phyloP scores from a whole-genome alignment of 805 yeast genomes.

The Metschnikowia continentalis region DNA sequence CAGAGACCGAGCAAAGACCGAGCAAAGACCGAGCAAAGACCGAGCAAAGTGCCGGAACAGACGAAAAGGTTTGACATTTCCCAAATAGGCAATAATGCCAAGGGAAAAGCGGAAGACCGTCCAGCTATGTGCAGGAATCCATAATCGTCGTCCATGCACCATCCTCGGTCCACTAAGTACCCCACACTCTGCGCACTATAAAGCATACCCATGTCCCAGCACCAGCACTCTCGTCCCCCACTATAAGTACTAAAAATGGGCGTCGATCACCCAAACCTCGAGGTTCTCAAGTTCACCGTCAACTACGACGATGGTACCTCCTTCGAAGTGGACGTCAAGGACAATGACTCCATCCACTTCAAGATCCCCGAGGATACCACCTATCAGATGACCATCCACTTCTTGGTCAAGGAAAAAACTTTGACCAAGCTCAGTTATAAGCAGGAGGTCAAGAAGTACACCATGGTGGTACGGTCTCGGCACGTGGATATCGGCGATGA shows the following conservation, averaged over 20 bases:
- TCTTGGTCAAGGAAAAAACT: slow-evolving; percentile 26
- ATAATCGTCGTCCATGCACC: neutral
- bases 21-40: too few relatives aligned
- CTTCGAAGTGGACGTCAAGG: slow-evolving; percentile 25
- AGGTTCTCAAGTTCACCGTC: slow-evolving; percentile 28
- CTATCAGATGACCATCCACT: slow-evolving; percentile 30
- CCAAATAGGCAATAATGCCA: too few relatives aligned
- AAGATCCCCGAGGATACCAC: slow-evolving; percentile 36
- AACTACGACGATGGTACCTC: slow-evolving; percentile 27
- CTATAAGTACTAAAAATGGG: slow-evolving; percentile 1
- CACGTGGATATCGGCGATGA: slow-evolving; percentile 29
- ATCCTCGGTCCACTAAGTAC: neutral
- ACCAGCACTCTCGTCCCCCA: neutral
- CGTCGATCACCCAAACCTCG: slow-evolving; percentile 28
- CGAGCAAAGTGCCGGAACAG: too few relatives aligned
- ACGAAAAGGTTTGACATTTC: too few relatives aligned
- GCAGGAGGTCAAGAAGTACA: slow-evolving; percentile 34
- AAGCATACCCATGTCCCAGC: neutral
- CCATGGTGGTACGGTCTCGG: slow-evolving; percentile 29
- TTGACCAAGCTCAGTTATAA: slow-evolving; percentile 31
- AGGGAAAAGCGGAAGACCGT: too few relatives aligned
- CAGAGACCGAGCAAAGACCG: too few relatives aligned
- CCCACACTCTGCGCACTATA: neutral
- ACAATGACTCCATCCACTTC: slow-evolving; percentile 25
- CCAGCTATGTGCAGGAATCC: too few relatives aligned